phyloP scores from a whole-genome alignment of 345 rosid genomes.

The Ricinus communis region DNA sequence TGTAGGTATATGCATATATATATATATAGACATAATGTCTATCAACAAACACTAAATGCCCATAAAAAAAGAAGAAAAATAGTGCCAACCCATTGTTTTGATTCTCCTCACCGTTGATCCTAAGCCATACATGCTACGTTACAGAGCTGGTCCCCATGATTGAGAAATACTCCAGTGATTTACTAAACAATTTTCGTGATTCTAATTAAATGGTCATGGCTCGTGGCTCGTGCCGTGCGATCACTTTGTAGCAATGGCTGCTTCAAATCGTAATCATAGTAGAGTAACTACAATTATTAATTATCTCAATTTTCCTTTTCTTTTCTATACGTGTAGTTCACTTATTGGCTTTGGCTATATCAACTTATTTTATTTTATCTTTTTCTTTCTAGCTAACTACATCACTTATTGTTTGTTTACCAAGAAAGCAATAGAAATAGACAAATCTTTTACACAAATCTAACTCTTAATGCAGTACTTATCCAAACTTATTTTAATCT shows the following conservation, averaged over 20 bases:
- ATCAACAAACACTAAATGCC: no score
- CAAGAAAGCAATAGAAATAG: conserved; percentile 9
- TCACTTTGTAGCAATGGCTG: background rate
- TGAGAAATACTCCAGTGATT: conserved; percentile 13
- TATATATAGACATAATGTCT: no score
- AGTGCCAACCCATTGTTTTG: no score
- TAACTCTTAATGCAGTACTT: background rate
- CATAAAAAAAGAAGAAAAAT: no score
- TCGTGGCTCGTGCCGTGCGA: background rate
- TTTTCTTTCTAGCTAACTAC: background rate
- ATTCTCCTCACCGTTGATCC: conserved; percentile 19
- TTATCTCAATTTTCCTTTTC: background rate
- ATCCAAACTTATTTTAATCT: background rate
- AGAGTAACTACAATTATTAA: no score
- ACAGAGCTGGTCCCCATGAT: conserved; percentile 39
- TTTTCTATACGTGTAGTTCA: background rate
- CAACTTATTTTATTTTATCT: no score
- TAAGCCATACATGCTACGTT: background rate
- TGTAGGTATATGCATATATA: no score
- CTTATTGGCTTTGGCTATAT: background rate
- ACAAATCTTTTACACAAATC: no score
- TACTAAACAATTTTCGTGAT: background rate
- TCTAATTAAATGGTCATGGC: background rate
- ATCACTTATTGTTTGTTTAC: background rate
- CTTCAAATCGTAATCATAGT: conserved; percentile 8